A percentile compares a stretch with the other conserved stretches of the same genome.
Conservation (phyloP, 805 yeast species). For the Wickerhamomyces subpelliculosus region DNA sequence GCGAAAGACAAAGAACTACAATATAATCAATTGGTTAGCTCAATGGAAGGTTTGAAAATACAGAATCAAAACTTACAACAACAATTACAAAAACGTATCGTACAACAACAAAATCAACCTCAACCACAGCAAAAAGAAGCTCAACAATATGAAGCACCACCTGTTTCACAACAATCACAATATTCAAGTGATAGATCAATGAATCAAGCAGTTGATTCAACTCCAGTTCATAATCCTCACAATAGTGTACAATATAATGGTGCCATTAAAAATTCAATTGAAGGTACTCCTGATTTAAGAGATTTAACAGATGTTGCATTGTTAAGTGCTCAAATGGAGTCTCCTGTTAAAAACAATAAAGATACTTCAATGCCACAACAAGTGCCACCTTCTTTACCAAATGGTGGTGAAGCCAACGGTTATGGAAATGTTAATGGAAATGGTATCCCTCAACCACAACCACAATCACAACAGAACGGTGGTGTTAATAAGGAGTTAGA, state of each 20-base stretch:
- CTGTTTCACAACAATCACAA: constrained; percentile 2
- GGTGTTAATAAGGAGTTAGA: constrained; percentile 24
- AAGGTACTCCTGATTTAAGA: constrained; percentile 24
- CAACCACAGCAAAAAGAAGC: constrained; percentile 7
- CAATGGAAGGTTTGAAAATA: background rate
- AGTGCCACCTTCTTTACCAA: background rate
- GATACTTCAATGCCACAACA: background rate
- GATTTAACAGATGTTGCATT: constrained; percentile 20
- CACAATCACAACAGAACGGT: constrained; percentile 15
- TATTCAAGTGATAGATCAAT: background rate
- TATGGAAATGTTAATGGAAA: background rate
- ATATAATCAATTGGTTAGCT: background rate
- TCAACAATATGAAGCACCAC: constrained; percentile 5
- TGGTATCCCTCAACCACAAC: constrained; percentile 5
- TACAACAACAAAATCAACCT: constrained; percentile 5
- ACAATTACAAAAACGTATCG: constrained; percentile 5
- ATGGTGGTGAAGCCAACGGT: constrained; percentile 6
- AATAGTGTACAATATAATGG: background rate
- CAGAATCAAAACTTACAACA: constrained; percentile 1
- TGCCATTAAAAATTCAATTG: constrained; percentile 3
- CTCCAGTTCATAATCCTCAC: background rate
- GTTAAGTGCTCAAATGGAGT: constrained; percentile 14
- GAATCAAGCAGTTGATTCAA: constrained; percentile 3
- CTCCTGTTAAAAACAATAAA: constrained; percentile 5
- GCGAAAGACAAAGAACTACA: background rate